Conservation (phyloP, 2,329 filamentous ascomycete genomes). For the Helotiales sp. region DNA sequence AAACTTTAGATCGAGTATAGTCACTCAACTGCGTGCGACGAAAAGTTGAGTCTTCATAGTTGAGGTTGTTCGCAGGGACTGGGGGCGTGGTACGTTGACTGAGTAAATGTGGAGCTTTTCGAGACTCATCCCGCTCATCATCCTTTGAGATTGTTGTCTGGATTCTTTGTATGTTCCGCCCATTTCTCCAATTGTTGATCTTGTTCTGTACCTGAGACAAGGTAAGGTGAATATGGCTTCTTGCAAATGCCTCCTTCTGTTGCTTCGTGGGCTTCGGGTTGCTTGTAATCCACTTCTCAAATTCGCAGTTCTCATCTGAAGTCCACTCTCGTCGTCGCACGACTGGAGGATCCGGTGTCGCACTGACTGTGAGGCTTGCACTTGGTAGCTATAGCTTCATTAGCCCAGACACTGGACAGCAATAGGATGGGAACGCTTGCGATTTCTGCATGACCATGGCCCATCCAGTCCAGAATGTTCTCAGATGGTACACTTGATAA, state of each 20-base stretch:
- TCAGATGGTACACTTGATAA: background rate
- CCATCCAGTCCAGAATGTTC: background rate
- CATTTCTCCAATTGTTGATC: constrained; percentile 1
- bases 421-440: background rate
- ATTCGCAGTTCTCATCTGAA: background rate
- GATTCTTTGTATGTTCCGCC: background rate
- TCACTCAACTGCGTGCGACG: background rate
- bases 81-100: too few species aligned
- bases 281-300: constrained; percentile 2
- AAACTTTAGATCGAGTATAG: background rate
- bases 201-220: background rate
- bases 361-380: too few species aligned
- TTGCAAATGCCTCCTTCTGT: background rate
- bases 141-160: background rate
- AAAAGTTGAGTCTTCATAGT: too few species aligned
- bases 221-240: background rate
- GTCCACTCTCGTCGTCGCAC: background rate
- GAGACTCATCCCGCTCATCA: too few species aligned
- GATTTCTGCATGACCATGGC: background rate
- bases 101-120: too few species aligned
- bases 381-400: too few species aligned
- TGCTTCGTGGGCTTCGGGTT: background rate
- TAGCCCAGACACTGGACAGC: too few species aligned
- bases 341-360: background rate
- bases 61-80: too few species aligned